Evolutionary conservation across 805 yeast species (phyloP).

Genomic region (Candida ovalis): DNA sequence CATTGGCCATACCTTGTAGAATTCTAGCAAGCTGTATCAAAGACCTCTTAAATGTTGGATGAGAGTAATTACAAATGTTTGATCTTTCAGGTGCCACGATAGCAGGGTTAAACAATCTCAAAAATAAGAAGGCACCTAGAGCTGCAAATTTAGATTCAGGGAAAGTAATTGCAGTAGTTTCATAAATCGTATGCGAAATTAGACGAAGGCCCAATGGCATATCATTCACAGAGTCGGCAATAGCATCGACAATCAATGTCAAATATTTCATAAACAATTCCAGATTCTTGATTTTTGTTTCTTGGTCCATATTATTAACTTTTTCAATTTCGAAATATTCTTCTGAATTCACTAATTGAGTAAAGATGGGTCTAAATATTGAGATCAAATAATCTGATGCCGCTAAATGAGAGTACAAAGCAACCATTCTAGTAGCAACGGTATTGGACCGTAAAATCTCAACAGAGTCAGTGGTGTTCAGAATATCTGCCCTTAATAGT

Average conservation of each 20-base stretch:
- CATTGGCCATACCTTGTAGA: conserved; percentile 84
- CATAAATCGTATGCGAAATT: conserved; percentile 64
- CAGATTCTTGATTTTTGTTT: conserved; percentile 39
- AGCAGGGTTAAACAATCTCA: conserved; percentile 83
- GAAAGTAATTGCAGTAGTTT: conserved; percentile 54
- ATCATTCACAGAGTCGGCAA: conserved; percentile 47
- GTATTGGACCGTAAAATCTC: conserved; percentile 79
- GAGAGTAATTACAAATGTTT: conserved; percentile 17
- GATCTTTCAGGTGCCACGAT: conserved; percentile 79
- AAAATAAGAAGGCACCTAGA: conserved; percentile 81
- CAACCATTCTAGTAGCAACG: conserved; percentile 73
- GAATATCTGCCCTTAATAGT: conserved; percentile 60
- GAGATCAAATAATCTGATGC: conserved; percentile 55
- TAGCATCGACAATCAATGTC: conserved; percentile 51
- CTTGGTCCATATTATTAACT: conserved; percentile 22
- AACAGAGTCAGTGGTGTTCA: conserved; percentile 54
- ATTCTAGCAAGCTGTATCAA: conserved; percentile 78
- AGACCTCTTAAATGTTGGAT: conserved; percentile 46
- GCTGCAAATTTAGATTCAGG: conserved; percentile 66
- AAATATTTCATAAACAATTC: conserved; percentile 53
- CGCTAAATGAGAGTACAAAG: conserved; percentile 64
- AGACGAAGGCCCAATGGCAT: conserved; percentile 72
- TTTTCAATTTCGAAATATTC: conserved; percentile 67
- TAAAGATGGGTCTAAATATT: conserved; percentile 54
- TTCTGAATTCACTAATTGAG: conserved; percentile 44